These are phyloP conservation scores for Cucumis sativus DNA, from an alignment of 306 rosid genomes.

Conservation along the genomic window DNA sequence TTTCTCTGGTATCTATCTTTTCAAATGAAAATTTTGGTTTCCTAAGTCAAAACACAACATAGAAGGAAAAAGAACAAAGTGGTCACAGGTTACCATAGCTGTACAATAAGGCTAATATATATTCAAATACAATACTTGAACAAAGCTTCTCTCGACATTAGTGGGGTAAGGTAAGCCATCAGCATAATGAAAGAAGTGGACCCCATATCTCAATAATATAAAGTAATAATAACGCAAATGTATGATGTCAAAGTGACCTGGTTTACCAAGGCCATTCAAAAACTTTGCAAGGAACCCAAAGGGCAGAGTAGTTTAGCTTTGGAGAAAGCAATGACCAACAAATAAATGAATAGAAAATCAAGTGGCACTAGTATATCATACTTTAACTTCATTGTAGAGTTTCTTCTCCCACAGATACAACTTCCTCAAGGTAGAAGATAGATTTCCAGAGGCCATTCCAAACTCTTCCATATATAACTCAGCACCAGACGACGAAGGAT, in stretches of 20 bases:
- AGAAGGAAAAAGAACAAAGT: neutral
- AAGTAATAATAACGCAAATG: neutral
- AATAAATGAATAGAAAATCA: neutral
- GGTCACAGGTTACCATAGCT: neutral
- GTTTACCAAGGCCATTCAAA: neutral
- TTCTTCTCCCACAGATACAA: conserved; percentile 96
- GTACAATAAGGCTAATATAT: neutral
- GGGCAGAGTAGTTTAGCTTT: neutral
- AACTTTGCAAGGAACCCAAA: neutral
- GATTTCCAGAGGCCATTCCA: conserved; percentile 37
- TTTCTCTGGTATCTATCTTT: neutral
- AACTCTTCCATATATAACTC: conserved; percentile 35
- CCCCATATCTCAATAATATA: neutral
- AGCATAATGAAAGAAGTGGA: neutral
- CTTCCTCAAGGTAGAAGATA: conserved; percentile 78
- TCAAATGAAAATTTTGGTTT: neutral
- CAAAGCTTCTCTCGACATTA: neutral
- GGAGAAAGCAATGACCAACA: neutral
- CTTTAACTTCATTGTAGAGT: conserved; percentile 84
- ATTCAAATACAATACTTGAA: neutral
- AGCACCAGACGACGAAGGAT: conserved; percentile 34
- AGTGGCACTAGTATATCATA: conserved; percentile 15
- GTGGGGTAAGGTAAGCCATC: neutral
- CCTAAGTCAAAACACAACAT: neutral
- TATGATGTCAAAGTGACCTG: neutral